phyloP scores from a whole-genome alignment of 2,329 filamentous ascomycete genomes.

The Trichoderma pleuroti region DNA sequence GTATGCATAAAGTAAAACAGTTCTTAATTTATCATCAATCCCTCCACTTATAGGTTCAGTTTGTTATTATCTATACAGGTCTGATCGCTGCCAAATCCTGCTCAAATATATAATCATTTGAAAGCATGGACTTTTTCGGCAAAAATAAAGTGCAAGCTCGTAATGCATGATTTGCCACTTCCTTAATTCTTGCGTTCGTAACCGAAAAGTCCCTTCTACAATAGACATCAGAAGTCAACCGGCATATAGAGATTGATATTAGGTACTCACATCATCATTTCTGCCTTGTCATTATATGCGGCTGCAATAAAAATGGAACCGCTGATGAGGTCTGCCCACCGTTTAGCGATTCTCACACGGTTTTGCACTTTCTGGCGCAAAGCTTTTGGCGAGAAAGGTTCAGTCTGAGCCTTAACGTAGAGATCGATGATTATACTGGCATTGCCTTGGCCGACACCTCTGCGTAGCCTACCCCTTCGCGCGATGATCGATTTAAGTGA shows the following conservation, averaged over 20 bases:
- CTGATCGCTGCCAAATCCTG: neutral
- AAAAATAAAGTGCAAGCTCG: neutral
- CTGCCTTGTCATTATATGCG: slow-evolving; percentile 4
- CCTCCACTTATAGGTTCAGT: no score
- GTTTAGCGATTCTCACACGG: neutral
- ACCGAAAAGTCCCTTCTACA: slow-evolving; percentile 4
- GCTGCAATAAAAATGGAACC: slow-evolving; percentile 1
- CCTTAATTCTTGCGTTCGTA: slow-evolving; percentile 7
- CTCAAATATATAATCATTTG: slow-evolving; percentile 8
- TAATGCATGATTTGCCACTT: neutral
- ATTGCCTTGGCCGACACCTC: slow-evolving; percentile 4
- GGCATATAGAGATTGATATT: neutral
- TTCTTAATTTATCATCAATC: no score
- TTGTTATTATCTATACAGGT: no score
- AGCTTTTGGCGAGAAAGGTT: slow-evolving; percentile 1
- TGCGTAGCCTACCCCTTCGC: neutral
- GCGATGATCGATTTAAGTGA: neutral
- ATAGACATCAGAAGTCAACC: neutral
- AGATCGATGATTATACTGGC: slow-evolving; percentile 6
- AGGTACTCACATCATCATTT: slow-evolving; percentile 12
- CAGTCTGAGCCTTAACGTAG: slow-evolving; percentile 2
- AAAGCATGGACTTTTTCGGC: slow-evolving; percentile 1
- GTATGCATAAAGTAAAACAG: no score
- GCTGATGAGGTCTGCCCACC: slow-evolving; percentile 6
- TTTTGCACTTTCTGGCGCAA: neutral